These are phyloP conservation scores for Elymus sibiricus DNA, from an alignment of 176 grass and related monocot species.

Conservation along the genomic window DNA sequence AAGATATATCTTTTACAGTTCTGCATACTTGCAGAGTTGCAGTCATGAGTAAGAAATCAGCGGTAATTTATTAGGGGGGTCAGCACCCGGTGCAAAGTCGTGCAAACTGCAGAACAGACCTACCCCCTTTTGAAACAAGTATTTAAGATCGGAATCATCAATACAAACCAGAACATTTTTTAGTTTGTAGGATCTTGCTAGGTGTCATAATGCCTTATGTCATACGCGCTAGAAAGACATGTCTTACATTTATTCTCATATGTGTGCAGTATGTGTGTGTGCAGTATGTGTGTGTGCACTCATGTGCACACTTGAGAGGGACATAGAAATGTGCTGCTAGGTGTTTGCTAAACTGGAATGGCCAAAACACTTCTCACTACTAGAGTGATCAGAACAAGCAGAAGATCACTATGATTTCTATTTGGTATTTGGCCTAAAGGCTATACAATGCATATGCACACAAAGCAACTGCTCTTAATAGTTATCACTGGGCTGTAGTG, in stretches of 20 bases:
- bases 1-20: background rate
- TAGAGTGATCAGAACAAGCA: background rate
- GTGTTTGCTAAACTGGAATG: background rate
- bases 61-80: background rate
- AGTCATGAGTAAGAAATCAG: background rate
- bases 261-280: background rate
- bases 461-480: background rate
- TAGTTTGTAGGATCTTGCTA: background rate
- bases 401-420: background rate
- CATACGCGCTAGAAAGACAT: too few species aligned
- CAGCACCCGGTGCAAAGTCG: background rate
- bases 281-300: background rate
- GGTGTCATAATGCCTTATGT: too few species aligned
- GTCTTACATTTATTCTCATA: too few species aligned
- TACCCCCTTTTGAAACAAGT: background rate
- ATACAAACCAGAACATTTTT: background rate
- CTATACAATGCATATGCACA: background rate
- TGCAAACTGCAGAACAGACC: background rate
- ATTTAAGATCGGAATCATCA: background rate
- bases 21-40: background rate
- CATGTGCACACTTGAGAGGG: too few species aligned
- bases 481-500: background rate
- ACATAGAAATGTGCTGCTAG: background rate
- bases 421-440: background rate
- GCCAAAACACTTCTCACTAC: background rate